phyloP scores from a whole-genome alignment of 129 eudicot genomes.

The Artemisia tridentata region DNA sequence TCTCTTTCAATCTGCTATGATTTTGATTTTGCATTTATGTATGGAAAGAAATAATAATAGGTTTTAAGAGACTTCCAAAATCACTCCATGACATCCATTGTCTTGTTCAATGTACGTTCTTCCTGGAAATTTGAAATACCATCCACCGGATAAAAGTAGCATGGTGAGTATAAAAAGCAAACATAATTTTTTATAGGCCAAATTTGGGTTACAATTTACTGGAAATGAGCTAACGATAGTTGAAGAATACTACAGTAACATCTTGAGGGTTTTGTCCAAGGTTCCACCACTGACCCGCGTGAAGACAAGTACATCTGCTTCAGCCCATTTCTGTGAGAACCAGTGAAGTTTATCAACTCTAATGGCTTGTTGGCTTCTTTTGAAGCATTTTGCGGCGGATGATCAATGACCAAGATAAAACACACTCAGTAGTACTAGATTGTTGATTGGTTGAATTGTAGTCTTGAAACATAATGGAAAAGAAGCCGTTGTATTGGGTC shows the following conservation, averaged over 20 bases:
- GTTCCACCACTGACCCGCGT: constrained; percentile 98
- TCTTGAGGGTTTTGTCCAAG: constrained; percentile 54
- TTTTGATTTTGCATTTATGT: no score
- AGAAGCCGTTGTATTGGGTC: constrained; percentile 77
- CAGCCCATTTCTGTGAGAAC: constrained; percentile 56
- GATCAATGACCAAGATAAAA: constrained; percentile 50
- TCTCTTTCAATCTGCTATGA: no score
- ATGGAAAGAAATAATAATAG: no score
- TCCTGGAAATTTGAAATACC: constrained; percentile 56
- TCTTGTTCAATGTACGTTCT: constrained; percentile 52
- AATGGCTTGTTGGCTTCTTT: constrained; percentile 44
- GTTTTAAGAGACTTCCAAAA: constrained; percentile 62
- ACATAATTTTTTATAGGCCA: not conserved
- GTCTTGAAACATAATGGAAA: constrained; percentile 64
- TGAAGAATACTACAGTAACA: constrained; percentile 35
- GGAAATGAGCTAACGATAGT: not conserved
- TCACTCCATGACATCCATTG: constrained; percentile 72
- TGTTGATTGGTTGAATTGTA: constrained; percentile 44
- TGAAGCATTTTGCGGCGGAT: constrained; percentile 62
- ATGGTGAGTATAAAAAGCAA: not conserved
- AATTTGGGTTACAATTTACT: not conserved
- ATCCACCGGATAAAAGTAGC: constrained; percentile 50
- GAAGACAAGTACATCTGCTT: constrained; percentile 67
- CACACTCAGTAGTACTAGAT: constrained; percentile 70
- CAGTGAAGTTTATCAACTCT: constrained; percentile 70